Conservation (phyloP, 2,329 filamentous ascomycete species). For the Calonectria fujianensis region DNA sequence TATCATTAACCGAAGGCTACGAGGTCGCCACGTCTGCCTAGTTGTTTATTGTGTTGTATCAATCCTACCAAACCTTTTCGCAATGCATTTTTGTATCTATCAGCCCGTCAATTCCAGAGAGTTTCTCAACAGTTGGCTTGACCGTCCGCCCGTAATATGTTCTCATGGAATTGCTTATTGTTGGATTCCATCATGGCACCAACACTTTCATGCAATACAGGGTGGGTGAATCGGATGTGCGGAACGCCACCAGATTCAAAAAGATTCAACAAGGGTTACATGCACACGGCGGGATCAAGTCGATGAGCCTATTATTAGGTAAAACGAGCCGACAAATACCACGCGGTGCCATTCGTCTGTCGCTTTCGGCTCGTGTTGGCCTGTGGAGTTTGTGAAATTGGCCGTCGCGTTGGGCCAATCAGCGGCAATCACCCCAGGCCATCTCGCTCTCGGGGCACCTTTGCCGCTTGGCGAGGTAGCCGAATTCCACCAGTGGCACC, state of each 20-base stretch:
- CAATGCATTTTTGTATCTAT: no score
- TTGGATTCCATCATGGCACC: no score
- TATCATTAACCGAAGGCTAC: no score
- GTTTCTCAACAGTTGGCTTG: no score
- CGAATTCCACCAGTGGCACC: conserved; percentile 1
- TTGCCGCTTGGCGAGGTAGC: conserved; percentile 1
- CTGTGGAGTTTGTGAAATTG: background rate
- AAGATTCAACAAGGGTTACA: background rate
- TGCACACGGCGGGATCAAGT: background rate
- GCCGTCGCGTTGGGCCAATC: background rate
- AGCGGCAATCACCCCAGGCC: background rate
- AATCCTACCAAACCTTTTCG: no score
- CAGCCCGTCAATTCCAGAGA: no score
- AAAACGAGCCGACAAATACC: background rate
- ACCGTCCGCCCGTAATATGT: no score
- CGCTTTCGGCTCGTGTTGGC: conserved; percentile 4
- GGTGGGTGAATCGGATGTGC: background rate
- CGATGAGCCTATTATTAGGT: conserved; percentile 2
- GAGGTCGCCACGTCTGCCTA: no score
- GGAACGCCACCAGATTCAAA: background rate
- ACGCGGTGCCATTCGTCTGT: background rate
- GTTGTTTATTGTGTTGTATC: no score
- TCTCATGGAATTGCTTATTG: no score
- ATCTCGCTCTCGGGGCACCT: background rate
- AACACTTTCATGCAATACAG: no score